Percentiles rank a stretch among this genome's conserved stretches.
phyloP scores from a whole-genome alignment of 768 basidiomycete genomes.

The Agaricus subrufescens region DNA sequence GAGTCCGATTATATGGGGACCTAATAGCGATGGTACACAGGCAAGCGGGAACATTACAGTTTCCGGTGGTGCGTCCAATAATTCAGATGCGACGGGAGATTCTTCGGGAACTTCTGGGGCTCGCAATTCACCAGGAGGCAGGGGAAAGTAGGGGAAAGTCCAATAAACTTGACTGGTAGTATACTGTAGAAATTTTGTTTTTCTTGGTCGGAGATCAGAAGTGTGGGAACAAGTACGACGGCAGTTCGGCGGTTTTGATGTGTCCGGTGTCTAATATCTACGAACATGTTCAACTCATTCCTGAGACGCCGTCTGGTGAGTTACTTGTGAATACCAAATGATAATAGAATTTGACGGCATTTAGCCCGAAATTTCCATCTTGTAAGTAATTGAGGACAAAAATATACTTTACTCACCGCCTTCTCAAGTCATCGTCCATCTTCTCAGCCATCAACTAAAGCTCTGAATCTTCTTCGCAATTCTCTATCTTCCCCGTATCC shows the following conservation, averaged over 20 bases:
- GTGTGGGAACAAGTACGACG: neutral
- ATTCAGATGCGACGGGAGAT: no score
- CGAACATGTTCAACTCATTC: constrained; percentile 34
- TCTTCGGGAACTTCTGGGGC: no score
- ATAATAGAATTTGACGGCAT: neutral
- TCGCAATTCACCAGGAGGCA: neutral
- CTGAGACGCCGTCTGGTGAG: constrained; percentile 27
- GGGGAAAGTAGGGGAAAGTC: neutral
- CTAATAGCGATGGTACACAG: constrained; percentile 19
- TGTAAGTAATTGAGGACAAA: constrained; percentile 37
- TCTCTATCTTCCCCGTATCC: constrained; percentile 64
- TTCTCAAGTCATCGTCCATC: constrained; percentile 53
- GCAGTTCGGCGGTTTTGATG: no score
- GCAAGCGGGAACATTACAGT: constrained; percentile 13
- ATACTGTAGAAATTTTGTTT: no score
- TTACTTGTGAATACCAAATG: neutral
- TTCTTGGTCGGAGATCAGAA: neutral
- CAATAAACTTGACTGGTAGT: no score
- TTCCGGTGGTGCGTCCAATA: no score
- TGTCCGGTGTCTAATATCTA: neutral
- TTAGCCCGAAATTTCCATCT: constrained; percentile 62
- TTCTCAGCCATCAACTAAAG: constrained; percentile 60
- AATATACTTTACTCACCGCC: neutral
- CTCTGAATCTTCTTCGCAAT: constrained; percentile 53
- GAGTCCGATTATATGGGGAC: neutral